Evolutionary conservation across 73 alveolate species (phyloP), one percentile per base, ranked within the genome.

Genomic region (Paramecium bursaria): DNA sequence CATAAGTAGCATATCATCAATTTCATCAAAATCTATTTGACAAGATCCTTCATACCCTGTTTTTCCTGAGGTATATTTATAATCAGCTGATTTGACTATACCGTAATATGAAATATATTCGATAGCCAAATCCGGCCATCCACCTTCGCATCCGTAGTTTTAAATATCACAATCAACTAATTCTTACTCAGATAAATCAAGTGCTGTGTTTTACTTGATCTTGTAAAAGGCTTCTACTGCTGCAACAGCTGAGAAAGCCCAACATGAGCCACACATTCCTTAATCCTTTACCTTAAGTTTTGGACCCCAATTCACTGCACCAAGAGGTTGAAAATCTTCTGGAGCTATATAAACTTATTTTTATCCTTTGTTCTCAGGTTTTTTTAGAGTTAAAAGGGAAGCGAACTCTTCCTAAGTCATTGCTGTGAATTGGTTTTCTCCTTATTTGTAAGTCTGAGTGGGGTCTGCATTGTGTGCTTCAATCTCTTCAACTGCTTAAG

Each of bases 111-210:
- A 5, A 44, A 54, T 73, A 86, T 75, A 91, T 7, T 67, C 48
- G 89, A 90, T 74, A 39, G 92, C 95, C 47, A 50, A 44, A 54
- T 87, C 91, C 91, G 46, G 60, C 77, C 52, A 47, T 3, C 97
- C 97, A 13, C 97, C 97, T 44, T 67, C 46, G 86, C 97, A 91
- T 29, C 97, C 97, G 23, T 54, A 27, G 46, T 74, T 86, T 35
- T 77, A 53, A 27, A 39, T 47, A 13, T 93, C 87, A 88, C 98
- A 95, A 90, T 95, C 99, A 67, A 94, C 96, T 42, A 92, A 74
- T 54, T 91, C 57, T 86, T 91, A 74, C 51, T 74, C 93, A 26
- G 93, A 75, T 19, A 91, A 35, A 30, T 19, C 67, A 33, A 14
- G 48, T 9, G 31, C 29, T 49, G 26, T 3, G 15, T 88, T 75